Evolutionary conservation across 257 asterid species (phyloP).

Genomic region (Nicotiana undulata): DNA sequence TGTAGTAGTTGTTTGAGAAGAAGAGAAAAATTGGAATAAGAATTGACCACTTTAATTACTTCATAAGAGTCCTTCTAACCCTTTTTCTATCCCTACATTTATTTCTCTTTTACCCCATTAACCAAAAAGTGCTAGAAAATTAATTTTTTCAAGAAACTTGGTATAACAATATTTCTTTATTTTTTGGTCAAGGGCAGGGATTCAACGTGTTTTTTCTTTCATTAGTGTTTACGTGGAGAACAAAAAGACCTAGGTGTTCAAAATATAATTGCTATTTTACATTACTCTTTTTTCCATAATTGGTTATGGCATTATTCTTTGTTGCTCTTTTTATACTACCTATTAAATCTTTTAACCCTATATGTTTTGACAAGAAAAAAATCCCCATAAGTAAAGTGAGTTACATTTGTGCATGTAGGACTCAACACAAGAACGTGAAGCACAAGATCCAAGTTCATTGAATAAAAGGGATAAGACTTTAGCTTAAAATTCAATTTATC

Average conservation of each 20-base stretch:
- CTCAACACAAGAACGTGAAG: not conserved
- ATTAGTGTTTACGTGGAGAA: not conserved
- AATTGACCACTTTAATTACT: no score
- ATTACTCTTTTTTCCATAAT: not conserved
- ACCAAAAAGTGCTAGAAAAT: not conserved
- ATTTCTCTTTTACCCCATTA: not conserved
- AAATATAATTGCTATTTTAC: not conserved
- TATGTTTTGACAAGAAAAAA: no score
- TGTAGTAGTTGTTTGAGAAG: no score
- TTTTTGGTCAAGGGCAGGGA: not conserved
- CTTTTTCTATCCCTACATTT: no score
- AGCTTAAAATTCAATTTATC: not conserved
- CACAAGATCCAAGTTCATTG: slow-evolving; percentile 1
- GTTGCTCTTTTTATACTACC: not conserved
- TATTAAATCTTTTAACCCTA: not conserved
- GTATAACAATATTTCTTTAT: not conserved
- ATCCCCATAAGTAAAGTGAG: not conserved
- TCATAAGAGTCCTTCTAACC: no score
- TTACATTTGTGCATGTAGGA: not conserved
- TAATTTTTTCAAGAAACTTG: not conserved
- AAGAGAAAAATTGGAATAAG: no score
- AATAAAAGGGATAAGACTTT: not conserved
- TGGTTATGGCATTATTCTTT: not conserved
- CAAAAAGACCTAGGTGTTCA: not conserved
- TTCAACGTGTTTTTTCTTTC: not conserved